These are phyloP conservation scores for Oidiodendron maius DNA, from an alignment of 495 filamentous ascomycete genomes.

Conservation along the genomic window DNA sequence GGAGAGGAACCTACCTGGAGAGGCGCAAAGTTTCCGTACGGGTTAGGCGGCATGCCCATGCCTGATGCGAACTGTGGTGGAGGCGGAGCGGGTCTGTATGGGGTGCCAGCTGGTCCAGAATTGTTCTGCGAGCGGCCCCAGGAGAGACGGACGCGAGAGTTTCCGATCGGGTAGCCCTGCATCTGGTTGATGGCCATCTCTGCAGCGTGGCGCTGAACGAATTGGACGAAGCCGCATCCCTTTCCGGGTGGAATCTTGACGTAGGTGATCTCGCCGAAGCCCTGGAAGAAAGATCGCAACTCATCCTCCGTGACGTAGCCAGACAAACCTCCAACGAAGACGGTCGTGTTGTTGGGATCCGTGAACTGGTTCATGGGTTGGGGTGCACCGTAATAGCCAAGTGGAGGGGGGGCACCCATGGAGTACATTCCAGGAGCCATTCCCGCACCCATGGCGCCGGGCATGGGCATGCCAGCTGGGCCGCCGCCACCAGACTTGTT, in stretches of 20 bases:
- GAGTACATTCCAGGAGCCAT: conserved; percentile 45
- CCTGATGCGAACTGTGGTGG: conserved; percentile 82
- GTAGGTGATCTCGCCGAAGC: conserved; percentile 99
- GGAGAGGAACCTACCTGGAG: conserved; percentile 23
- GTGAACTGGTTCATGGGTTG: conserved; percentile 99
- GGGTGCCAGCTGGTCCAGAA: conserved; percentile 92
- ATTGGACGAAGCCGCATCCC: conserved; percentile 98
- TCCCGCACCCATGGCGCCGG: conserved; percentile 34
- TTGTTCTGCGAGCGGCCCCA: conserved; percentile 99
- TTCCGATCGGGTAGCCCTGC: conserved; percentile 99
- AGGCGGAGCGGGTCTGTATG: conserved; percentile 92
- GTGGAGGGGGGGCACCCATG: conserved; percentile 67
- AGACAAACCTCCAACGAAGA: conserved; percentile 95
- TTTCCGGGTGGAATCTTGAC: conserved; percentile 99
- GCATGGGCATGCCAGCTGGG: conserved; percentile 45
- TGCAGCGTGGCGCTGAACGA: conserved; percentile 96
- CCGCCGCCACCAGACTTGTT: conserved; percentile 63
- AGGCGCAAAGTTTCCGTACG: conserved; percentile 25
- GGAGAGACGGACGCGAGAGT: conserved; percentile 93
- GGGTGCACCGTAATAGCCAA: conserved; percentile 75
- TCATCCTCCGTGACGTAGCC: conserved; percentile 99
- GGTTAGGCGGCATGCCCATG: conserved; percentile 71
- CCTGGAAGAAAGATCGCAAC: conserved; percentile 98
- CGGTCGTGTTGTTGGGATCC: conserved; percentile 99
- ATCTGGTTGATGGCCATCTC: conserved; percentile 99